phyloP scores from a whole-genome alignment of 805 yeast genomes.

The Hanseniaspora jakobsenii region DNA sequence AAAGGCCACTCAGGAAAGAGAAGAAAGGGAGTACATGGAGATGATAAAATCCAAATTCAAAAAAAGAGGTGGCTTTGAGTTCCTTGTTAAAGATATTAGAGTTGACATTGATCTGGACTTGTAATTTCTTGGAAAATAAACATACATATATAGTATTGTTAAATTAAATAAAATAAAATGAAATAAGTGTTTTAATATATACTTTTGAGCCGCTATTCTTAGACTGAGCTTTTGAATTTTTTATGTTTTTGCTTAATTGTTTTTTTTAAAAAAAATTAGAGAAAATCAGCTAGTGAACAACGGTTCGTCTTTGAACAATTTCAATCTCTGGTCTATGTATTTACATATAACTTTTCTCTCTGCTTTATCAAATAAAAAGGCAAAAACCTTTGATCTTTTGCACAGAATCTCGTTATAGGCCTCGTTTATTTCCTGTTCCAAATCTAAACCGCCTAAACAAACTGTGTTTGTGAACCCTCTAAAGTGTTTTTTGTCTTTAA shows the following conservation, averaged over 20 bases:
- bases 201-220: no score
- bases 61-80: constrained; percentile 11
- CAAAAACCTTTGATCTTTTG: background rate
- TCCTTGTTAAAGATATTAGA: constrained; percentile 14
- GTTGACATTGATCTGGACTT: constrained; percentile 12
- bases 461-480: constrained; percentile 19
- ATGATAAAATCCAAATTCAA: constrained; percentile 15
- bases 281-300: background rate
- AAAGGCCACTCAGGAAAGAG: constrained; percentile 22
- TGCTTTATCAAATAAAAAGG: constrained; percentile 4
- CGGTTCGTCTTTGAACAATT: constrained; percentile 6
- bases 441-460: constrained; percentile 20
- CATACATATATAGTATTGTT: background rate
- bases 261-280: no score
- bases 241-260: background rate
- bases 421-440: constrained; percentile 19
- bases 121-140: background rate
- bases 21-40: constrained; percentile 14
- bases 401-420: constrained; percentile 11
- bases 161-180: background rate
- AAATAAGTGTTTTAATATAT: no score
- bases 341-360: constrained; percentile 7
- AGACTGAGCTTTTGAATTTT: no score
- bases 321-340: constrained; percentile 12
- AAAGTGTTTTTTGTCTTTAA: constrained; percentile 21